Conservation (phyloP, 306 rosid species). For the Trifolium fragiferum region DNA sequence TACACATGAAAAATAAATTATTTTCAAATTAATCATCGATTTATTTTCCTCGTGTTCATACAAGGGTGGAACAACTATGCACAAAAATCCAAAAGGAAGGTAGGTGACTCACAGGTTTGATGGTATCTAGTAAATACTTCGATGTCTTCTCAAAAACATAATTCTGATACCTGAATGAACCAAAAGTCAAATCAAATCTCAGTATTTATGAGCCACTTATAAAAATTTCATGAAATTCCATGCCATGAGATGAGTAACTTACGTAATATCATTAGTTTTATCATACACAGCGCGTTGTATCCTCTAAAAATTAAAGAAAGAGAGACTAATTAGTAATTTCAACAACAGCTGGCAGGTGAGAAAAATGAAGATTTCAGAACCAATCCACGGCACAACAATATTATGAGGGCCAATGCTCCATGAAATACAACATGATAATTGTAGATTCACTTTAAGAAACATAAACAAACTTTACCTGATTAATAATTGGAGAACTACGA, state of each 20-base stretch:
- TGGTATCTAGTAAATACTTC: slow-evolving; percentile 56
- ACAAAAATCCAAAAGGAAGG: slow-evolving; percentile 37
- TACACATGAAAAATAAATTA: slow-evolving; percentile 5
- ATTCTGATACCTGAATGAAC: slow-evolving; percentile 65
- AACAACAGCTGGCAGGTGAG: slow-evolving; percentile 36
- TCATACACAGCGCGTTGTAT: slow-evolving; percentile 40
- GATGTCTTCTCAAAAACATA: slow-evolving; percentile 68
- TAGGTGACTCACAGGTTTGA: slow-evolving; percentile 63
- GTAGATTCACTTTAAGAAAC: slow-evolving; percentile 23
- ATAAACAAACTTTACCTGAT: slow-evolving; percentile 63
- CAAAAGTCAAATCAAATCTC: slow-evolving; percentile 37
- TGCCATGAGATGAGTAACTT: slow-evolving; percentile 47
- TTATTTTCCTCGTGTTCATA: slow-evolving; percentile 1
- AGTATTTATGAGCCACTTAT: slow-evolving; percentile 23
- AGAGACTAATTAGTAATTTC: slow-evolving; percentile 31
- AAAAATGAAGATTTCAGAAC: slow-evolving; percentile 21
- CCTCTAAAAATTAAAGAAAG: slow-evolving; percentile 56
- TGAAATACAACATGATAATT: slow-evolving; percentile 21
- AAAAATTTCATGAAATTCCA: slow-evolving; percentile 16
- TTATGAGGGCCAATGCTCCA: slow-evolving; percentile 18
- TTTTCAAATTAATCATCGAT: slow-evolving; percentile 2
- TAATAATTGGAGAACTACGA: slow-evolving; percentile 66
- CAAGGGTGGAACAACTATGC: slow-evolving; percentile 32
- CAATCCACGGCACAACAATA: slow-evolving; percentile 30
- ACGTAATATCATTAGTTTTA: slow-evolving; percentile 50